These are phyloP conservation scores for Fusarium hainanense DNA, from an alignment of 2,329 filamentous ascomycete species.

Conservation along the genomic window DNA sequence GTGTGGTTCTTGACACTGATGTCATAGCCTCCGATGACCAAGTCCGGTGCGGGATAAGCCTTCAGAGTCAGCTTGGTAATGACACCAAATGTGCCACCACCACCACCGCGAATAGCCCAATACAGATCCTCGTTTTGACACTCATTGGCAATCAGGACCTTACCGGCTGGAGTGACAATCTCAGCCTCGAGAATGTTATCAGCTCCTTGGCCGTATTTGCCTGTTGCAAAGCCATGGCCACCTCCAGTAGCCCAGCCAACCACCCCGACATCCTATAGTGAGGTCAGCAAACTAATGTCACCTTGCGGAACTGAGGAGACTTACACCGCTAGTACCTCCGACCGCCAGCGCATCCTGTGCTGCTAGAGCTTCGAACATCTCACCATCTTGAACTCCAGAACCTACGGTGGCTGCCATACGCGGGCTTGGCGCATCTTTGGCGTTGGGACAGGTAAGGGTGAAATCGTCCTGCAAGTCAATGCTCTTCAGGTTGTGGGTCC, in stretches of 20 bases:
- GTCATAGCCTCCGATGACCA: not conserved
- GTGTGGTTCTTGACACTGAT: not conserved
- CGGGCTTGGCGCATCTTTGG: not conserved
- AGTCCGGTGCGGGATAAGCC: not conserved
- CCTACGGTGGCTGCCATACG: not conserved
- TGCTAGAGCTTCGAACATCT: not conserved
- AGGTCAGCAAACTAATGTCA: not conserved
- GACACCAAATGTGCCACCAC: conserved; percentile 7
- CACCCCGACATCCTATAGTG: not conserved
- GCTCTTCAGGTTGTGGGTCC: not conserved
- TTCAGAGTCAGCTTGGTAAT: not conserved
- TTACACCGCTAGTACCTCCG: not conserved
- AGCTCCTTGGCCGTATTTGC: not conserved
- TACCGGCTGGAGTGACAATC: not conserved
- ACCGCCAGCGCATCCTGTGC: not conserved
- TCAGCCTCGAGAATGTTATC: not conserved
- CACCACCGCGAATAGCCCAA: conserved; percentile 5
- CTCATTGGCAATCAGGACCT: not conserved
- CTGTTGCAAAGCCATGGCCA: not conserved
- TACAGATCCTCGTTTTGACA: not conserved
- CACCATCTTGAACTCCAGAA: not conserved
- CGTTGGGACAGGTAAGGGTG: not conserved
- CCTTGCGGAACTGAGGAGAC: not conserved
- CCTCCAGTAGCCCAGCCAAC: not conserved
- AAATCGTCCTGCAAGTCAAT: not conserved